Conservation (phyloP, 805 yeast species). For the Cyberlindnera mississippiensis region DNA sequence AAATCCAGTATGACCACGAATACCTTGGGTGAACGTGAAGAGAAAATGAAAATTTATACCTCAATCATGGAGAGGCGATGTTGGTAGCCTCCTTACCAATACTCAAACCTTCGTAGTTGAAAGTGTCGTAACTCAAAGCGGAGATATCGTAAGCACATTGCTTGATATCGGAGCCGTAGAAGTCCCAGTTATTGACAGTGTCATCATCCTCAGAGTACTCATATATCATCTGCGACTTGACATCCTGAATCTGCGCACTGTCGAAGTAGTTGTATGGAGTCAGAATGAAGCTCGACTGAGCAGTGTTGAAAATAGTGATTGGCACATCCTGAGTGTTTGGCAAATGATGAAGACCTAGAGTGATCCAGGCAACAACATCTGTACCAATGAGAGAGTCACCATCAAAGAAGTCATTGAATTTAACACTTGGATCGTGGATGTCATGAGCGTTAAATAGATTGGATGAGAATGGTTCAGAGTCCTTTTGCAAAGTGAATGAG, state of each 20-base stretch:
- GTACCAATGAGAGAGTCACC: conserved; percentile 27
- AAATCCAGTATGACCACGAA: too few species aligned
- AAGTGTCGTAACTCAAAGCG: conserved; percentile 14
- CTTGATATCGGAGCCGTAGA: conserved; percentile 20
- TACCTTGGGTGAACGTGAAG: background rate
- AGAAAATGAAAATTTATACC: too few species aligned
- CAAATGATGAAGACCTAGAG: conserved; percentile 28
- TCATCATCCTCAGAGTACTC: conserved; percentile 16
- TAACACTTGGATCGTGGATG: conserved; percentile 23
- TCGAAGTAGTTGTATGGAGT: conserved; percentile 31
- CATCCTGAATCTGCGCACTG: conserved; percentile 23
- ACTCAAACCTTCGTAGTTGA: conserved; percentile 23
- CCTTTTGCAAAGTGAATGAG: conserved; percentile 25
- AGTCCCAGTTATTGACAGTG: conserved; percentile 20
- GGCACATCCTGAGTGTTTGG: conserved; percentile 31
- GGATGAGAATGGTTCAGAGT: conserved; percentile 25
- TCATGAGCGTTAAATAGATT: conserved; percentile 24
- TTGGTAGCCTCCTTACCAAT: conserved; percentile 25
- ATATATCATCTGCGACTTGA: conserved; percentile 24
- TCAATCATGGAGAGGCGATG: conserved; percentile 21
- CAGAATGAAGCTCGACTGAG: conserved; percentile 22
- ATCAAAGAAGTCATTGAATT: conserved; percentile 25
- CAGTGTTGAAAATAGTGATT: conserved; percentile 28
- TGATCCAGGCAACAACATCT: conserved; percentile 30
- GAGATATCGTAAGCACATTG: conserved; percentile 19